Percentiles rank a stretch among this genome's conserved stretches.
phyloP scores from a whole-genome alignment of 495 filamentous ascomycete genomes.

The Penicillium atrosanguineum region DNA sequence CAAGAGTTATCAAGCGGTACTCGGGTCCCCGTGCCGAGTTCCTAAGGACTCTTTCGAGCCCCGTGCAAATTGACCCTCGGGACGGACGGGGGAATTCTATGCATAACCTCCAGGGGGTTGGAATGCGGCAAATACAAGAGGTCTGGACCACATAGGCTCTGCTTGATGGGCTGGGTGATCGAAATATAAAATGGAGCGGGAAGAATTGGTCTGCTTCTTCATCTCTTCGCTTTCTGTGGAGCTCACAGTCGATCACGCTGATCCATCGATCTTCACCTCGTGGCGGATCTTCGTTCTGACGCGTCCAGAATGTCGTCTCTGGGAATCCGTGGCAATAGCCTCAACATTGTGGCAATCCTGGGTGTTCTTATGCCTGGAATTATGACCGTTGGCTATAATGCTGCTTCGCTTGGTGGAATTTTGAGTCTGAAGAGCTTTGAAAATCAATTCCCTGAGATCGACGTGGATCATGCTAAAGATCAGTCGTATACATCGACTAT shows the following conservation, averaged over 20 bases:
- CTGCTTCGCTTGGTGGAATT: conserved; percentile 23
- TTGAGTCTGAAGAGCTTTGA: conserved; percentile 19
- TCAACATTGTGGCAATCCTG: conserved; percentile 23
- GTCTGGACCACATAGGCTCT: background rate
- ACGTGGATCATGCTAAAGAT: conserved; percentile 11
- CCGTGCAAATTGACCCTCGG: background rate
- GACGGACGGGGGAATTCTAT: background rate
- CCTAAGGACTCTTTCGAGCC: background rate
- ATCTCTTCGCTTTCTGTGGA: conserved; percentile 3
- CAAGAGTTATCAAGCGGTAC: background rate
- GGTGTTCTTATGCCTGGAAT: conserved; percentile 28
- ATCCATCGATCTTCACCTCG: conserved; percentile 12
- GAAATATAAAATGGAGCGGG: background rate
- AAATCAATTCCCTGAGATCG: conserved; percentile 20
- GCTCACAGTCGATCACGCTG: conserved; percentile 14
- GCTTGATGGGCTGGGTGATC: background rate
- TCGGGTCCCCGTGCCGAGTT: background rate
- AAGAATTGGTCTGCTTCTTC: background rate
- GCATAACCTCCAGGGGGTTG: conserved; percentile 5
- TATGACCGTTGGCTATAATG: conserved; percentile 24
- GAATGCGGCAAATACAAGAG: conserved; percentile 9
- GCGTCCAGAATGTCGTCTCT: conserved; percentile 20
- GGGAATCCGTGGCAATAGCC: conserved; percentile 26
- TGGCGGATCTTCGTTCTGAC: conserved; percentile 6
- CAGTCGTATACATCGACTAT: conserved; percentile 16